Conservation (phyloP, 305 asterid species). For the Solanum aculeatissimum region DNA sequence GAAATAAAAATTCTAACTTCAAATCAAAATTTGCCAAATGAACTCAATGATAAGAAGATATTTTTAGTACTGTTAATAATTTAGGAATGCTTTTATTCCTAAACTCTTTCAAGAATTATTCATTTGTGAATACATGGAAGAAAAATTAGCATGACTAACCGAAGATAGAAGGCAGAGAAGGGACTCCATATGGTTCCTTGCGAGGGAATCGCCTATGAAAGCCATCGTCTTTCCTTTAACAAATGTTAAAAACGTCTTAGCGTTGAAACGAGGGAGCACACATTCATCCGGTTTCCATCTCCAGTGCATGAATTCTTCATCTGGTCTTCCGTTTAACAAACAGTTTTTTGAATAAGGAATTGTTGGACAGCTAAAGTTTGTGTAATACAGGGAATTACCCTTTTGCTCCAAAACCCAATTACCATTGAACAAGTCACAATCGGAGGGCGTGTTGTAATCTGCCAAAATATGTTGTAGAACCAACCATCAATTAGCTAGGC, state of each 20-base stretch:
- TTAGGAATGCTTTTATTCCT: too few relatives aligned
- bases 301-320: constrained; percentile 46
- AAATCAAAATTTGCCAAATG: too few relatives aligned
- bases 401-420: constrained; percentile 32
- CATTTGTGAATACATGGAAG: too few relatives aligned
- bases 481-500: too few relatives aligned
- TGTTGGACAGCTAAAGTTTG: constrained; percentile 45
- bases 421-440: constrained; percentile 47
- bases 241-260: constrained; percentile 23
- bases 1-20: too few relatives aligned
- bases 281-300: constrained; percentile 76
- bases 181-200: constrained; percentile 71
- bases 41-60: too few relatives aligned
- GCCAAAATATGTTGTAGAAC: background rate
- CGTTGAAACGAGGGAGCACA: constrained; percentile 33
- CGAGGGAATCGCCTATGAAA: constrained; percentile 64
- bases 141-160: constrained; percentile 23
- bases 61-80: too few relatives aligned
- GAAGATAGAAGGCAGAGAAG: constrained; percentile 54
- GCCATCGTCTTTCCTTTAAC: constrained; percentile 55
- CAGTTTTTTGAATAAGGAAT: constrained; percentile 46
- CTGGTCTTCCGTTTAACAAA: constrained; percentile 50
- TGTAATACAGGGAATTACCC: constrained; percentile 17
- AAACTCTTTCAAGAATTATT: too few relatives aligned
- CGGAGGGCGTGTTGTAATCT: background rate